Evolutionary conservation across 768 basidiomycete genomes (phyloP), one percentile per base, ranked within the genome.

Genomic region (Dioszegia hungarica): DNA sequence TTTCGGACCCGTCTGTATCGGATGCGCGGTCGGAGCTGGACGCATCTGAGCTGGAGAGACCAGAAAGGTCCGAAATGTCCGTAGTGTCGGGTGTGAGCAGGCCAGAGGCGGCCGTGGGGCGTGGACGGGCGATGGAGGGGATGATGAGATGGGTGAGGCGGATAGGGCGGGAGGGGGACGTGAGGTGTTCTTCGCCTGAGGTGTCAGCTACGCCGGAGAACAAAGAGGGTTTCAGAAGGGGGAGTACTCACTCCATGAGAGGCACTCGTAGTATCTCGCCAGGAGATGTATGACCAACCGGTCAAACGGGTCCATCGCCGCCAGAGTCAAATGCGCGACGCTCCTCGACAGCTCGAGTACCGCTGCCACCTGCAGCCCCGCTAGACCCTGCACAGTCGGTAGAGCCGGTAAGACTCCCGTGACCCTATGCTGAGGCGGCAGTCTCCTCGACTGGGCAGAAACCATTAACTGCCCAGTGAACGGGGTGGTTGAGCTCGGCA

Each of bases 291-390:
- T 61, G 3, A 76, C 67, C 37, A 74, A 51, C 48, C 75, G 41
- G 41, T 76, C 75, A 40, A 73, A 76, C 5, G 57, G 49, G 34
- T 76, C 75, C 14, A 62, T 49, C 5, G 73, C 54, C 2, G 60
- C 59, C 73, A 73, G 72, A 6, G 70, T 66, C 6, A 74, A 38
- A 65, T 76, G 75, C n/a, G 62, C 71, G 5, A 71, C 69, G n/a
- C 66, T 62, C 38, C 71, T 39, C 20, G 71, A 68, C 11, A 71
- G 44, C 41, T 74, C 73, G 38, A 74, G 28, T 17, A 76, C 62
- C 20, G 70, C 61, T 1, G 68, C 63, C 2, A 64, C 20, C 37
- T 55, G 59, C 19, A 3, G 12, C 24, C 48, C 48, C 6, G 36
- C 40, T n/a, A 34, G 22, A 19, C 2, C 19, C 36, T 29, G 47